These are phyloP conservation scores for Ensete glaucum DNA, from an alignment of 176 grass and related monocot genomes.

Conservation along the genomic window DNA sequence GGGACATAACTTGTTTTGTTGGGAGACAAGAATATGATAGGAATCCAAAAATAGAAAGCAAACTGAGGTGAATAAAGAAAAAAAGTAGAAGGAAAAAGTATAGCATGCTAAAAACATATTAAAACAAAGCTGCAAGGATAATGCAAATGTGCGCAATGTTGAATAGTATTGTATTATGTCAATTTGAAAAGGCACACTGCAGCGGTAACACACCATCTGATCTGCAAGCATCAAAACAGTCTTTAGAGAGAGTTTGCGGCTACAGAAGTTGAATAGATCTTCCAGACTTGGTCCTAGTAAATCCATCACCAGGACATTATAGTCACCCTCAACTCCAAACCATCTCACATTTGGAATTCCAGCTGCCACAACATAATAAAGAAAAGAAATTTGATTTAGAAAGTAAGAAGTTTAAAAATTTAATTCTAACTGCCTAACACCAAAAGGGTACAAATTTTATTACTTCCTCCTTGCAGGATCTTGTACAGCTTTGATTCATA, in stretches of 20 bases:
- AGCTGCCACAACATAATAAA: conserved; percentile 38
- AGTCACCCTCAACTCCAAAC: conserved; percentile 95
- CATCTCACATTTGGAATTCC: conserved; percentile 88
- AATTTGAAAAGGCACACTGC: not conserved
- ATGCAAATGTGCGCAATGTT: not conserved
- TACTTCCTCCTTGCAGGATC: conserved; percentile 98
- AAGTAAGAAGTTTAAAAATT: too few species aligned
- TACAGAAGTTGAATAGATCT: conserved; percentile 98
- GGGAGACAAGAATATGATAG: too few species aligned
- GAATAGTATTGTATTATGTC: not conserved
- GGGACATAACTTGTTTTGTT: too few species aligned
- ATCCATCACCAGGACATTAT: conserved; percentile 99
- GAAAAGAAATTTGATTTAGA: conserved; percentile 3
- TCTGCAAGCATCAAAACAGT: conserved; percentile 98
- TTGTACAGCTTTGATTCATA: conserved; percentile 97
- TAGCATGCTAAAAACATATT: too few species aligned
- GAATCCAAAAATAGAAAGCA: too few species aligned
- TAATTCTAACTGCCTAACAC: conserved; percentile 13
- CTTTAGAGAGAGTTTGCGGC: conserved; percentile 90
- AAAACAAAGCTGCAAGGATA: too few species aligned
- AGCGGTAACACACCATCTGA: conserved; percentile 62
- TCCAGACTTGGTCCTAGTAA: conserved; percentile 88
- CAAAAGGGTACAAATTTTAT: conserved; percentile 11
- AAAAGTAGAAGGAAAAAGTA: too few species aligned
- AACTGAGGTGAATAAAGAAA: too few species aligned